Conservation (phyloP, 805 yeast species). For the Blastobotrys chiropterorum region DNA sequence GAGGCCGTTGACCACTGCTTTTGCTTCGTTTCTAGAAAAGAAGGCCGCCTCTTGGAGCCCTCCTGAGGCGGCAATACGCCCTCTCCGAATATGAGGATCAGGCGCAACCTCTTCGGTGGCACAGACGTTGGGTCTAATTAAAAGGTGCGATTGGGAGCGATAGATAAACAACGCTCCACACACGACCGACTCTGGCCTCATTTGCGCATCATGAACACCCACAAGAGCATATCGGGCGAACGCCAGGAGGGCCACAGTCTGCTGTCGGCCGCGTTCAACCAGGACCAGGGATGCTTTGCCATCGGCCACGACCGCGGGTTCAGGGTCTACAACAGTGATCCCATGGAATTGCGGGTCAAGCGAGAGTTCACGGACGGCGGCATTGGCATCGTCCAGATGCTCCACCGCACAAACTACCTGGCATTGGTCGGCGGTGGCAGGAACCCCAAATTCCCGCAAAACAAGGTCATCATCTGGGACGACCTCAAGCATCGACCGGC, state of each 20-base stretch:
- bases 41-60: too few relatives aligned
- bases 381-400: constrained; percentile 72
- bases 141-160: too few relatives aligned
- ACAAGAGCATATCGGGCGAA: constrained; percentile 11
- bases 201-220: constrained; percentile 22
- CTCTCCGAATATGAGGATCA: too few relatives aligned
- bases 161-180: too few relatives aligned
- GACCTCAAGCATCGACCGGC: constrained; percentile 74
- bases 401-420: constrained; percentile 83
- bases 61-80: too few relatives aligned
- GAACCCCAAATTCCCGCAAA: constrained; percentile 69
- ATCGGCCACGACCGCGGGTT: constrained; percentile 77
- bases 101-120: too few relatives aligned
- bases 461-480: constrained; percentile 86
- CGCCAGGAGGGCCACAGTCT: constrained; percentile 23
- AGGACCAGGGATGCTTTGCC: constrained; percentile 86
- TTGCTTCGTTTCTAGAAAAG: too few relatives aligned
- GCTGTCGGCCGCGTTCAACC: constrained; percentile 68
- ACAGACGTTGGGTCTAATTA: too few relatives aligned
- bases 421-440: constrained; percentile 89
- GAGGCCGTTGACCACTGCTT: too few relatives aligned
- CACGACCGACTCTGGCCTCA: too few relatives aligned
- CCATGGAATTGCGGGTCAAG: constrained; percentile 68
- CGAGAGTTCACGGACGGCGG: constrained; percentile 50
- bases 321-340: constrained; percentile 79